A percentile compares a stretch with the other conserved stretches of the same genome.
These are phyloP conservation scores for Rhizopus arrhizus DNA, from an alignment of 371 early-diverging fungal species.

Conservation along the genomic window DNA sequence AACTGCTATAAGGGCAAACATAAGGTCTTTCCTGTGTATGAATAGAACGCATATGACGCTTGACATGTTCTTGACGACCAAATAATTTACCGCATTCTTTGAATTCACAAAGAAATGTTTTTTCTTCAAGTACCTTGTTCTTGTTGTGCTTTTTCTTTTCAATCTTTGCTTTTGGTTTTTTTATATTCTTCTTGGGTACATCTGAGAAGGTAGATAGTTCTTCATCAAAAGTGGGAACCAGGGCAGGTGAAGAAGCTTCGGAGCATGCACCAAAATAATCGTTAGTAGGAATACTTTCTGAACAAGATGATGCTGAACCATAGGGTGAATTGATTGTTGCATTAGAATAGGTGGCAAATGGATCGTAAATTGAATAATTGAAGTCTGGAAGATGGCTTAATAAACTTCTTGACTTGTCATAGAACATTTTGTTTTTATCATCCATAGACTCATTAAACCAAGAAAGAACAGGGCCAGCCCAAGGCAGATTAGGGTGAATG, in stretches of 20 bases:
- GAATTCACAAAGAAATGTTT: slow-evolving; percentile 50
- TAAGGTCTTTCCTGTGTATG: slow-evolving; percentile 65
- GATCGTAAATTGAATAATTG: slow-evolving; percentile 1
- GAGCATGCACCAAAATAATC: slow-evolving; percentile 3
- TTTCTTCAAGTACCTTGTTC: slow-evolving; percentile 2
- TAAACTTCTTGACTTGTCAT: no score
- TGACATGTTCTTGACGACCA: slow-evolving; percentile 82
- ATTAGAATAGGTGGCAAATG: not conserved
- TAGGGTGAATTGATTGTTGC: not conserved
- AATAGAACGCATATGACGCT: slow-evolving; percentile 74
- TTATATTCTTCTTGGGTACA: not conserved
- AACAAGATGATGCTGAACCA: not conserved
- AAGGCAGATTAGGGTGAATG: not conserved
- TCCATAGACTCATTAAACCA: not conserved
- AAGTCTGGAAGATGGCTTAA: no score
- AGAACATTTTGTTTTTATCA: no score
- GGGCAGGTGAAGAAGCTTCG: not conserved
- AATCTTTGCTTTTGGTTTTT: not conserved
- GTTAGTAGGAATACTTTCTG: not conserved
- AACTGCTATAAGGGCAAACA: slow-evolving; percentile 65
- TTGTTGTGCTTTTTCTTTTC: not conserved
- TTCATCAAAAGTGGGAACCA: not conserved
- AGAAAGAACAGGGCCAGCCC: not conserved
- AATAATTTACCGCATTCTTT: slow-evolving; percentile 74
- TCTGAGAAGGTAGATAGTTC: not conserved